Evolutionary conservation across 331 rosid genomes (phyloP), one percentile per base, ranked within the genome.

Genomic region (Rhamnella rubrinervis): DNA sequence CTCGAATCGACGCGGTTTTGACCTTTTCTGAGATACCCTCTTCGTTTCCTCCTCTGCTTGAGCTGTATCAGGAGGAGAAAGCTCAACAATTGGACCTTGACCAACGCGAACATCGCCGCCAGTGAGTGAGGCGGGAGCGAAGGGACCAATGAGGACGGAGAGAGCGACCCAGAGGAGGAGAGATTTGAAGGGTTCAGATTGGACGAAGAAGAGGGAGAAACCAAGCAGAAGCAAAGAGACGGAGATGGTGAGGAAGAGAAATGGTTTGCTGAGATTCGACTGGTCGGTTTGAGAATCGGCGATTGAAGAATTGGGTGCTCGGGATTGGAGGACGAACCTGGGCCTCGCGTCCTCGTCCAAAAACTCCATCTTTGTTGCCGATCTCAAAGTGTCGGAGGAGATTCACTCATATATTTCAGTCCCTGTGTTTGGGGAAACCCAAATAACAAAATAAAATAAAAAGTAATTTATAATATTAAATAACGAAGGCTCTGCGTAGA

Each of bases 321-420:
- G 85, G 59, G 95, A 81, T 51, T 95, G 95, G 71, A 89, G 81
- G 77, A 87, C 79, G 87, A 95, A 85, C 77, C 91, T 87, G 20
- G 98, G 98, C 80, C 79, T 89, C 12, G 93, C 79, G 84, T 91
- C 95, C 68, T 95, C 97, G 83, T 95, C 97, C 47, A 89, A 58
- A 66, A 95, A 95, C 83, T 91, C 98, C 97, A 95, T 93, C 63
- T 41, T 61, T 26, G 39, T 4, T 41, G 35, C 37, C 19, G 59
- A 51, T 50, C 62, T 64, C 61, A 2, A 5, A 23, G 23, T 3
- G 12, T 39, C 16, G 3, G 13, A 10, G 14, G 49, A 7, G 14
- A 44, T 44, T 12, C 49, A 12, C 4, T 44, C 14, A 9, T 44
- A n/a, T n/a, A 44, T 44, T 3, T 11, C 14, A 11, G 49, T 44